Evolutionary conservation across 345 rosid genomes (phyloP).

Genomic region (Eucalyptus paniculata): DNA sequence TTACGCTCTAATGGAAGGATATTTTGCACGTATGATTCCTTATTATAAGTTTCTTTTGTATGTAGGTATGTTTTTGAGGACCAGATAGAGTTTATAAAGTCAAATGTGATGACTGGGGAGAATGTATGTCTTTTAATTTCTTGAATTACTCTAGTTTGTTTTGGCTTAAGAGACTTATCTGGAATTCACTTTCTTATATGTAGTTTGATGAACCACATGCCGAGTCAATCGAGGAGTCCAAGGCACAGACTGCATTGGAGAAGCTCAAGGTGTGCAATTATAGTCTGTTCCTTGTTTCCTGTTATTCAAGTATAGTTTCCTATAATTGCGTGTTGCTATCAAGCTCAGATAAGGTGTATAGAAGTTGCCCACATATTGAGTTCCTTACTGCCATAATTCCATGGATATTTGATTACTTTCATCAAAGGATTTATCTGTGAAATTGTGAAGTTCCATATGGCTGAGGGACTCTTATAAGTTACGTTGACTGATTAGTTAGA

Average conservation of each 20-base stretch:
- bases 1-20: neutral
- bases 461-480: neutral
- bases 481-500: neutral
- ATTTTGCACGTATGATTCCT: neutral
- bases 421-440: neutral
- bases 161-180: neutral
- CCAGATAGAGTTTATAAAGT: conserved; percentile 86
- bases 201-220: conserved; percentile 39
- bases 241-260: conserved; percentile 57
- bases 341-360: neutral
- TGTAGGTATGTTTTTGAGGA: conserved; percentile 87
- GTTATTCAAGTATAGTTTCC: neutral
- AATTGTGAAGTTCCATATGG: neutral
- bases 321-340: neutral
- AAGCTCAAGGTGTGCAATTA: conserved; percentile 56
- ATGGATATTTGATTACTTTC: neutral
- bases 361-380: neutral
- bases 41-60: neutral
- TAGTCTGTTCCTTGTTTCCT: neutral
- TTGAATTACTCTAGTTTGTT: neutral
- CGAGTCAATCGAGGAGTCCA: conserved; percentile 26
- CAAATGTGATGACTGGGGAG: conserved; percentile 78
- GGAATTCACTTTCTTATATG: neutral
- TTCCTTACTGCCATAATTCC: neutral
- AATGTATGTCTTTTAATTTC: conserved; percentile 29